Evolutionary conservation across 495 filamentous ascomycete species (phyloP).

Genomic region (Jackrogersella multiformis): DNA sequence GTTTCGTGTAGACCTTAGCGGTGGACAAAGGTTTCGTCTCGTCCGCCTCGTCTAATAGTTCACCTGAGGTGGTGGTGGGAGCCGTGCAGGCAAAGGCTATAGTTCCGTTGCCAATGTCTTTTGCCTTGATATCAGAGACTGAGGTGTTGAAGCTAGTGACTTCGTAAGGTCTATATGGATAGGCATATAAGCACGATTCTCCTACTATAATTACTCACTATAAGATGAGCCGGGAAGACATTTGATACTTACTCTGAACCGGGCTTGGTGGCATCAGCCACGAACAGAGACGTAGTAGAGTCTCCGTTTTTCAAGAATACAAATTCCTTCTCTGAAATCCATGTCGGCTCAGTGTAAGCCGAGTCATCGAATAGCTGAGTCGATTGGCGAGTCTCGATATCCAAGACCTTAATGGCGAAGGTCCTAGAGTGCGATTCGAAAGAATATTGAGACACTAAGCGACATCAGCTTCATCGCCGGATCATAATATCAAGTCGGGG

Average conservation of each 20-base stretch:
- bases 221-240: slow-evolving; percentile 1
- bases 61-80: slow-evolving; percentile 67
- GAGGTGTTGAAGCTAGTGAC: slow-evolving; percentile 69
- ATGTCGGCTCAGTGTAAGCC: slow-evolving; percentile 74
- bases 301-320: slow-evolving; percentile 71
- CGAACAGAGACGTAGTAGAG: slow-evolving; percentile 66
- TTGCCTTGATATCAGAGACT: slow-evolving; percentile 79
- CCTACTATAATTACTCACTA: slow-evolving; percentile 32
- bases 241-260: slow-evolving; percentile 49
- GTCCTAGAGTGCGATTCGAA: slow-evolving; percentile 82
- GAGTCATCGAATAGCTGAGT: slow-evolving; percentile 70
- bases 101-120: slow-evolving; percentile 65
- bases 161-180: slow-evolving; percentile 62
- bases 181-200: slow-evolving; percentile 6
- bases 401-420: slow-evolving; percentile 77
- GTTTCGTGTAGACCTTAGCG: slow-evolving; percentile 71
- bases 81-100: slow-evolving; percentile 76
- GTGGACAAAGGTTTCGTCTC: slow-evolving; percentile 65
- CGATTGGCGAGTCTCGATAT: slow-evolving; percentile 73
- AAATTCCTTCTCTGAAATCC: slow-evolving; percentile 74
- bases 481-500: background rate
- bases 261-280: slow-evolving; percentile 65
- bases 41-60: slow-evolving; percentile 67
- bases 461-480: slow-evolving; percentile 12
- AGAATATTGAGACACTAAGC: slow-evolving; percentile 72